Percentiles rank a stretch among this genome's conserved stretches.
Evolutionary conservation across 495 filamentous ascomycete species (phyloP).

Genomic region (Tuber aestivum): DNA sequence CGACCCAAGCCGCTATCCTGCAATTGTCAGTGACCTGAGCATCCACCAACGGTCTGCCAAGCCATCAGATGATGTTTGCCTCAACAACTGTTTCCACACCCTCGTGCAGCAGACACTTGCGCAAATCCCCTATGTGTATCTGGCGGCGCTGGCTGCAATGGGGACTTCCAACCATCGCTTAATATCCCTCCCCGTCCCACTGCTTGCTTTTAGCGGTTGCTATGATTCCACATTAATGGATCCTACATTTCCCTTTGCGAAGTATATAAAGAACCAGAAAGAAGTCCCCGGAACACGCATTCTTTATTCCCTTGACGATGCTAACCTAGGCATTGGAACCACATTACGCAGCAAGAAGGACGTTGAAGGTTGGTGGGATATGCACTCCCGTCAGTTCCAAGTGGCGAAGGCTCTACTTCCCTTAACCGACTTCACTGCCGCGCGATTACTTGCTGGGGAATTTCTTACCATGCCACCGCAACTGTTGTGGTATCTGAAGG

Average conservation of each 20-base stretch:
- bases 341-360: no score
- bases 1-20: no score
- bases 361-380: no score
- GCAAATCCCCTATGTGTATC: background rate
- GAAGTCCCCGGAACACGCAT: background rate
- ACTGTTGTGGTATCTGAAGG: background rate
- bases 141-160: background rate
- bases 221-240: background rate
- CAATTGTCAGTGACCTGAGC: no score
- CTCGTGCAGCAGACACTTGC: background rate
- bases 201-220: background rate
- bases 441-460: background rate
- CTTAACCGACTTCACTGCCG: background rate
- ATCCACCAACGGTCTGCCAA: no score
- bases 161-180: background rate
- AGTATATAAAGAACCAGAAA: background rate
- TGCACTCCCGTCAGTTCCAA: no score
- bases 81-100: background rate
- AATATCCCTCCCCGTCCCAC: background rate
- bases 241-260: background rate
- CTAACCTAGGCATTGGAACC: background rate
- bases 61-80: no score
- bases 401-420: background rate
- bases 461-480: background rate
- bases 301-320: background rate